phyloP scores from a whole-genome alignment of 1,284 basidiomycete species.

The Puccinia brachypodii region DNA sequence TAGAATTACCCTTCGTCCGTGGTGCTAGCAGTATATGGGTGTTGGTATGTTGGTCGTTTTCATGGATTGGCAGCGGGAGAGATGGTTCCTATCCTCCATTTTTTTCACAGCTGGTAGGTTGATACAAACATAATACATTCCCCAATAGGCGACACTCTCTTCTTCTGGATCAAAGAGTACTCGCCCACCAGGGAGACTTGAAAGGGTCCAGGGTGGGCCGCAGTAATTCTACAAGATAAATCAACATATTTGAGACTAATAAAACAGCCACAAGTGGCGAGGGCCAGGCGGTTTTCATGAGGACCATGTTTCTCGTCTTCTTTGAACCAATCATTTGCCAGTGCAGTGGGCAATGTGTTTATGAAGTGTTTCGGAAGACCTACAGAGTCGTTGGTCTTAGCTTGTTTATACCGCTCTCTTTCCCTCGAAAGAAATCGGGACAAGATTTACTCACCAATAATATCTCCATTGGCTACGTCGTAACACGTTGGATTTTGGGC shows the following conservation, averaged over 20 bases:
- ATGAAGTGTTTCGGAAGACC: slow-evolving; percentile 40
- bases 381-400: not conserved
- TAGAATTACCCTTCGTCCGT: too few relatives aligned
- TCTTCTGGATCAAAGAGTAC: too few relatives aligned
- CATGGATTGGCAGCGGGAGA: too few relatives aligned
- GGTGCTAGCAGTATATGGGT: too few relatives aligned
- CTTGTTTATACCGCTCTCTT: not conserved
- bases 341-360: slow-evolving; percentile 11
- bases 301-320: not conserved
- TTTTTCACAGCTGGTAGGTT: not conserved
- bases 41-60: too few relatives aligned
- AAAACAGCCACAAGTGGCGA: not conserved
- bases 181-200: not conserved
- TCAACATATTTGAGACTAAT: too few relatives aligned
- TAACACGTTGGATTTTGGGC: not conserved
- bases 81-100: not conserved
- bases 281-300: not conserved
- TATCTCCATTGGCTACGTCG: slow-evolving; percentile 25
- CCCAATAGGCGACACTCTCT: too few relatives aligned
- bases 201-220: not conserved
- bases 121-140: too few relatives aligned
- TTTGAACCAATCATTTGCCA: slow-evolving; percentile 5
- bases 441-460: slow-evolving; percentile 17
- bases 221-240: not conserved
- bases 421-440: not conserved